Base-by-base conservation (phyloP, 345 rosid species). In the Hibiscus syriacus region DNA sequence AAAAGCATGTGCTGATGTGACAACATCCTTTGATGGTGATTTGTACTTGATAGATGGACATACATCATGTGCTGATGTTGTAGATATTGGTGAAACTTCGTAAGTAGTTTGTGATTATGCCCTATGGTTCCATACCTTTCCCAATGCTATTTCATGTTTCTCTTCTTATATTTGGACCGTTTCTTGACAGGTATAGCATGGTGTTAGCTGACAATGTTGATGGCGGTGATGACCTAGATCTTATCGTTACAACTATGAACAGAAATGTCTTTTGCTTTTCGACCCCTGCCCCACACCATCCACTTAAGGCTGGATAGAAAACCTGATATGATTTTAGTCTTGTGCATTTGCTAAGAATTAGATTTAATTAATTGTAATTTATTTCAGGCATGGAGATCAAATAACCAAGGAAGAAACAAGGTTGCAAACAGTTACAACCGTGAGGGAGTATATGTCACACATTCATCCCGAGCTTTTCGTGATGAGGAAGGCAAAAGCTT, bases 191-290 rank as follows among this genome's bases (percentile, higher is more conserved):
- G 74, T 95, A 95, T 77, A 90, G 92, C 85, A 92, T 85, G 92
- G 99, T 92, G 76, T 76, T 95, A 77, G 99, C 99, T 29, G 99
- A 95, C 78, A 95, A 95, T 80, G 96, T 95, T 62, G 99, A 95
- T 64, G 99, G 99, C 71, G 98, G 99, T 66, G 99, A 92, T 83
- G 99, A 95, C 81, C 98, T 95, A 66, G 99, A 95, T 84, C 98
- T 95, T 70, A 73, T 92, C 53, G 97, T 95, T 64, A 81, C 99
- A 61, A 95, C 99, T 59, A 95, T 92, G 99, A 95, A 92, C 25
- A 97, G 99, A 60, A 95, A 95, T 69, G 98, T 95, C 73, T 92
- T 95, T 76, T 95, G 99, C 90, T 95, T 95, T 84, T 95, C 99
- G 4, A 88, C 99, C 30, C 99, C 99, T 62, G 70, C 88, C 75